phyloP scores from a whole-genome alignment of 192 early-diverging fungal genomes.

The Mortierella alpina region DNA sequence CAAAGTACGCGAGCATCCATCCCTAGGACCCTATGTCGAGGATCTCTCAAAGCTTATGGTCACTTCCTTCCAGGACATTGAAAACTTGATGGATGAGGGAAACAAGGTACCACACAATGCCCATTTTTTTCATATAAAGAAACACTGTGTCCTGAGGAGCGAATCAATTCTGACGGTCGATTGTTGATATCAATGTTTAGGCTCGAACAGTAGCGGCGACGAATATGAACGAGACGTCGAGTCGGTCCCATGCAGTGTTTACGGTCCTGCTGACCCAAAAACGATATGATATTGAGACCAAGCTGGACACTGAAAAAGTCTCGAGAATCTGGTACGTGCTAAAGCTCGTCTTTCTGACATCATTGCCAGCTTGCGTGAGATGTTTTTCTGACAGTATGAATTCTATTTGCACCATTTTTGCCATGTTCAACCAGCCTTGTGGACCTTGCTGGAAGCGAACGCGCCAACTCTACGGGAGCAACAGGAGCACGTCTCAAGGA shows the following conservation, averaged over 20 bases:
- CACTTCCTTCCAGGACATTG: conserved; percentile 73
- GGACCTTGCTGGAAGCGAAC: conserved; percentile 94
- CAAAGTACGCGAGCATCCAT: conserved; percentile 85
- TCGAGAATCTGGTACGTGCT: conserved; percentile 70
- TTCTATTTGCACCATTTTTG: background rate
- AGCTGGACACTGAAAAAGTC: conserved; percentile 77
- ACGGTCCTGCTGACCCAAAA: conserved; percentile 80
- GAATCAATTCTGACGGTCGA: background rate
- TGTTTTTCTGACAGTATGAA: background rate
- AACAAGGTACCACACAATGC: conserved; percentile 68
- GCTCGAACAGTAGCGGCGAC: conserved; percentile 91
- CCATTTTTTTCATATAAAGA: background rate
- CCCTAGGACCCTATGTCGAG: conserved; percentile 89
- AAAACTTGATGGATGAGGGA: conserved; percentile 81
- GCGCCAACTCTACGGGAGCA: conserved; percentile 86
- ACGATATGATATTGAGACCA: conserved; percentile 60
- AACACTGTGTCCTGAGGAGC: background rate
- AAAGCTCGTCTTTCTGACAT: background rate
- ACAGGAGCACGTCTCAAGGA: conserved; percentile 89
- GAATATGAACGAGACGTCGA: conserved; percentile 94
- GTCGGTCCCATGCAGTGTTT: conserved; percentile 90
- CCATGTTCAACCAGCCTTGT: conserved; percentile 71
- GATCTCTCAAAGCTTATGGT: conserved; percentile 90
- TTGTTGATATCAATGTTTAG: conserved; percentile 35
- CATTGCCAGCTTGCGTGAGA: background rate